Percentiles rank a stretch among this genome's conserved stretches.
Conservation (phyloP, 805 yeast genomes). For the Torulaspora gathmanii region DNA sequence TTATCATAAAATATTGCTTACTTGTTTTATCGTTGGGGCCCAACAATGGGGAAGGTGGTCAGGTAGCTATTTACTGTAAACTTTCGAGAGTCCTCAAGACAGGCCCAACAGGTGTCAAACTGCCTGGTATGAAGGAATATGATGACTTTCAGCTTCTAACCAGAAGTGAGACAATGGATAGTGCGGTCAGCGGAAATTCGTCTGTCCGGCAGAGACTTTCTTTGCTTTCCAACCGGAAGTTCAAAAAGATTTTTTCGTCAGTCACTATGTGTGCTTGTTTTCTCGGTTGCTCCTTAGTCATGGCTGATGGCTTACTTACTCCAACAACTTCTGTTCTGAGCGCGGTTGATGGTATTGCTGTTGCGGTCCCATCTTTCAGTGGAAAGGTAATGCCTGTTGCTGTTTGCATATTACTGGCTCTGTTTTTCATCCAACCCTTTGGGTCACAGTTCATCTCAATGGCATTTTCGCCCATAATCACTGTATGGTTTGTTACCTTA, state of each 20-base stretch:
- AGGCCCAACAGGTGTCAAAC: conserved; percentile 43
- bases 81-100: conserved; percentile 46
- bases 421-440: conserved; percentile 45
- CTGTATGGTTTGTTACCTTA: conserved; percentile 47
- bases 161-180: conserved; percentile 29
- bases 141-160: conserved; percentile 35
- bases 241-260: conserved; percentile 1
- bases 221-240: conserved; percentile 9
- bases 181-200: background rate
- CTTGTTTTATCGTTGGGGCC: conserved; percentile 50
- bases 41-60: conserved; percentile 60
- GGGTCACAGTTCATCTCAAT: conserved; percentile 49
- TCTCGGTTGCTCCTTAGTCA: conserved; percentile 52
- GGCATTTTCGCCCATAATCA: conserved; percentile 51
- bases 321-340: conserved; percentile 60
- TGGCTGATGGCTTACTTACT: conserved; percentile 57
- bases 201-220: conserved; percentile 30
- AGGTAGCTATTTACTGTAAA: conserved; percentile 58
- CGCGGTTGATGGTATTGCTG: conserved; percentile 53
- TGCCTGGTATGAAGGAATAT: conserved; percentile 34
- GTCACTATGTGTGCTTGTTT: conserved; percentile 39
- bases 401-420: conserved; percentile 42
- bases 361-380: conserved; percentile 44
- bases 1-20: conserved; percentile 47
- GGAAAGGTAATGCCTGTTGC: conserved; percentile 46